Conservation (phyloP, 2,329 filamentous ascomycete species). For the Penicillium sp. region DNA sequence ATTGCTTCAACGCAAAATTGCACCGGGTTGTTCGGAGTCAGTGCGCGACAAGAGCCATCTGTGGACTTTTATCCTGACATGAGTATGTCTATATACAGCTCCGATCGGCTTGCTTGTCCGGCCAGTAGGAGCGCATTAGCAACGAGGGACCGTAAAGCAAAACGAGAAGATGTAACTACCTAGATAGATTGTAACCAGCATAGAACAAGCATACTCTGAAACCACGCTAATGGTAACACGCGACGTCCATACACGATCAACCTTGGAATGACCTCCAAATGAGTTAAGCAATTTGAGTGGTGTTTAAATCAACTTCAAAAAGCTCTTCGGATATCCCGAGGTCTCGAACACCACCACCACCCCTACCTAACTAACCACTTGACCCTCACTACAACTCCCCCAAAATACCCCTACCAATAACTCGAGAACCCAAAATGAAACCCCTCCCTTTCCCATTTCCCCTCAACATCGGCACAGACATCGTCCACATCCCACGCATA, state of each 20-base stretch:
- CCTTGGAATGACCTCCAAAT: neutral
- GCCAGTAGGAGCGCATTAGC: neutral
- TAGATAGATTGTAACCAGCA: neutral
- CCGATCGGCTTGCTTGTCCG: neutral
- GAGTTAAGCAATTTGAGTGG: neutral
- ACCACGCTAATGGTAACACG: neutral
- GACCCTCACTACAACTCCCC: neutral
- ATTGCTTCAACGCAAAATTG: neutral
- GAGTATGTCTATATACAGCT: neutral
- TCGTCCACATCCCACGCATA: conserved; percentile 69
- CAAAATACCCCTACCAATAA: neutral
- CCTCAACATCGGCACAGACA: conserved; percentile 72
- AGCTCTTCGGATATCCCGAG: neutral
- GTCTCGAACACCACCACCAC: neutral
- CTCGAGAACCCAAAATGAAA: conserved; percentile 29
- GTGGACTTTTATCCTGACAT: neutral
- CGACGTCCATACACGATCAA: no score
- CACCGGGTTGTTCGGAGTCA: neutral
- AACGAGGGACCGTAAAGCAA: neutral
- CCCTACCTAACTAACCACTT: neutral
- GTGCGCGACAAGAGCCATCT: neutral
- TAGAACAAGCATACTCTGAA: neutral
- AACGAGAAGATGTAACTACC: neutral
- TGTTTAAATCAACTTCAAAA: neutral
- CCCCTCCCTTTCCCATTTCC: conserved; percentile 58